Percentiles rank a stretch among this genome's conserved stretches.
phyloP scores from a whole-genome alignment of 257 asterid species.

The Ilex asprella region DNA sequence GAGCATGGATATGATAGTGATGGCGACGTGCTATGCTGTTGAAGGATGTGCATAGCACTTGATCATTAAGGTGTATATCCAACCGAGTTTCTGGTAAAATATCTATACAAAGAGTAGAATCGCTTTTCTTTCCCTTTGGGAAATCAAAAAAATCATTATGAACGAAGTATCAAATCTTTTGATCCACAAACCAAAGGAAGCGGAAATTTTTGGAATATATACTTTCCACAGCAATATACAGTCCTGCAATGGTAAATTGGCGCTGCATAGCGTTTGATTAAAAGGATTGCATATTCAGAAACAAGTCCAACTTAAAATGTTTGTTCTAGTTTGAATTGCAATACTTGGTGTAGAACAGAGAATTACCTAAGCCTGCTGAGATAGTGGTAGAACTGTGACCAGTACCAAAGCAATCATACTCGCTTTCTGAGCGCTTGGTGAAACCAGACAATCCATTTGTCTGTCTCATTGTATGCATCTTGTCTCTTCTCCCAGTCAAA shows the following conservation, averaged over 20 bases:
- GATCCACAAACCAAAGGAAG: too few relatives aligned
- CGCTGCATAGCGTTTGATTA: too few relatives aligned
- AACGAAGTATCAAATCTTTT: too few relatives aligned
- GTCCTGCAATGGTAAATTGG: too few relatives aligned
- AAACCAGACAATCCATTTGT: constrained; percentile 83
- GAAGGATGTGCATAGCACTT: background rate
- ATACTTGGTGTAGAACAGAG: background rate
- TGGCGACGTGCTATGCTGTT: background rate
- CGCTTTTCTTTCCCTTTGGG: too few relatives aligned
- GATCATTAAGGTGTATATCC: background rate
- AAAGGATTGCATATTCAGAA: too few relatives aligned
- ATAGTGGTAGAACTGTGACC: constrained; percentile 97
- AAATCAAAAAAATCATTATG: too few relatives aligned
- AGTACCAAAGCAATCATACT: constrained; percentile 86
- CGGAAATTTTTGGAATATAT: too few relatives aligned
- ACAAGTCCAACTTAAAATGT: too few relatives aligned
- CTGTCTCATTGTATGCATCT: constrained; percentile 82
- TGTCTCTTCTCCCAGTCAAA: constrained; percentile 80
- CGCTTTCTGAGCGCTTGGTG: constrained; percentile 92
- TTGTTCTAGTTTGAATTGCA: background rate
- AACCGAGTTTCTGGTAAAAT: too few relatives aligned
- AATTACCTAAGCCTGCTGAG: constrained; percentile 85
- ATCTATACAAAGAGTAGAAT: too few relatives aligned
- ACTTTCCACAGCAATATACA: too few relatives aligned
- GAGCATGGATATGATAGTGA: background rate